Evolutionary conservation across 495 filamentous ascomycete species (phyloP), one percentile per base, ranked within the genome.

Genomic region (Elaphomyces granulatus): DNA sequence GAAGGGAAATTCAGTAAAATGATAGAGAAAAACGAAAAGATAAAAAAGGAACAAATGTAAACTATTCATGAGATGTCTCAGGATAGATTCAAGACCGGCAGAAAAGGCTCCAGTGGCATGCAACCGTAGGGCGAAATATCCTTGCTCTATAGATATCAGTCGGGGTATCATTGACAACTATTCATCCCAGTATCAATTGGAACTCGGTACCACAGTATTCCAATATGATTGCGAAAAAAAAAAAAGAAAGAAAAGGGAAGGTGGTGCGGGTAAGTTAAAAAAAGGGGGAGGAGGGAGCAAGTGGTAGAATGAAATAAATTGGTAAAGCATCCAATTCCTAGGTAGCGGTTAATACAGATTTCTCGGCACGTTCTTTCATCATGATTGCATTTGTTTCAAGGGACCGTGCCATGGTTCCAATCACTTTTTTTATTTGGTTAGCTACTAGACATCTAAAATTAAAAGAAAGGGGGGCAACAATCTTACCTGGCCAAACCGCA

Each of bases 401-500:
- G 41, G 83, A 85, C 31, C 78, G 77, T 15, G 83, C 79, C 81
- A 94, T 94, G 18, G 93, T 67, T 46, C 81, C 81, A 37, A 84
- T 88, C 20, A 94, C 86, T 84, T 48, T 14, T n/a, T n/a, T n/a
- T n/a, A n/a, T n/a, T n/a, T n/a, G n/a, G 12, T 26, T 38, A 9
- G 47, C 71, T 54, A 68, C 63, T 42, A 38, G 30, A 45, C 28
- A 15, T 32, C 31, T 42, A 34, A 18, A 37, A 32, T 19, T 7
- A 34, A 19, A 36, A 39, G 19, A 10, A 34, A n/a, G 12, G 32
- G 30, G 17, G 32, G 26, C 36, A 38, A 34, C 15, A 7, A 43
- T 66, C 75, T 65, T 67, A 88, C 85, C 77, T 58, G 88, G 88
- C 88, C 88, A 98, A 12, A 94, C 82, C 48, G 83, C 77, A 44